Base-by-base conservation (phyloP, 2,329 filamentous ascomycete species). In the Diaporthe sp. region DNA sequence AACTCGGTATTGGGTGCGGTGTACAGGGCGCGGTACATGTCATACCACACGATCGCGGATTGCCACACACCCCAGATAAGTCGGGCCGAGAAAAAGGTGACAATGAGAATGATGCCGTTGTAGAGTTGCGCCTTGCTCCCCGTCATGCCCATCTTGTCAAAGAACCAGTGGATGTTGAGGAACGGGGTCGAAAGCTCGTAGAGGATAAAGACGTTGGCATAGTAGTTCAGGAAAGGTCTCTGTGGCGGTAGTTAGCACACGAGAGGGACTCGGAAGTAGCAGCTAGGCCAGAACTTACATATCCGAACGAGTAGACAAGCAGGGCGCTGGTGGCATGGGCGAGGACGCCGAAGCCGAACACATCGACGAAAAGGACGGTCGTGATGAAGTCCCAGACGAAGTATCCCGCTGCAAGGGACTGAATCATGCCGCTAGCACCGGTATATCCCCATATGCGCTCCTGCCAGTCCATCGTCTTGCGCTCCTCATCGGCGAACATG, bases 151-250 rank as follows among this genome's bases (percentile, higher is more conserved):
- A 96, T 87, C 86, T 97, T 97, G 85, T 97, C 95, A 85, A 94
- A 94, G 87, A 97, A 97, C 95, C 95, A 97, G 87, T 97, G 95
- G 82, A 96, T 90, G 82, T 97, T 97, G 75, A 97, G 89, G 84
- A 97, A 96, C 10, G 94, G 94, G 6, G 93, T 94, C 37, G 94
- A 96, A 53, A 97, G 90, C 84, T 97, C 95, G 90, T 95, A 97
- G 75, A 97, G 92, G 80, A 97, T 94, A 84, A 97, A 97, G 76
- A 91, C 91, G 74, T 90, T 89, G 74, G 90, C 93, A 84, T 97
- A 97, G 86, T 92, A 96, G 86, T 96, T 96, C 78, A 96, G 89
- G 81, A 96, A 96, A 2, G 95, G 95, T 76, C 94, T 89, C 94
- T 97, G 81, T 0, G 15, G 15, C n/a, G 25, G 49, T 12, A 39